Conservation (phyloP, 257 asterid species). For the Leonotis leonurus region DNA sequence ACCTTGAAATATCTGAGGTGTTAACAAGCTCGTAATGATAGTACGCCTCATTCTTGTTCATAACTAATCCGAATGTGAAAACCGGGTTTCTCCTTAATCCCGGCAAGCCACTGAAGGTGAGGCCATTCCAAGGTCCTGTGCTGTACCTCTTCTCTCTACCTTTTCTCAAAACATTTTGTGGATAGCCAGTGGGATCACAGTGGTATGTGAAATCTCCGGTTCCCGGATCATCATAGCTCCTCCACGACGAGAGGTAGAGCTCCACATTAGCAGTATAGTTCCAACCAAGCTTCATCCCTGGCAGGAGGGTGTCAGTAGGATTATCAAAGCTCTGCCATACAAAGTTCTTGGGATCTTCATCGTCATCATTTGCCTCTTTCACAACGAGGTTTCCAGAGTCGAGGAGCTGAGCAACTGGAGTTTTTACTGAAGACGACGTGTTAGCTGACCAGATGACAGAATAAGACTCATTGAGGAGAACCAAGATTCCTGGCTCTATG, state of each 20-base stretch:
- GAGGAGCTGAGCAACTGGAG: conserved; percentile 6
- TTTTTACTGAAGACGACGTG: not conserved
- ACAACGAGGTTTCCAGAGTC: conserved; percentile 17
- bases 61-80: conserved; percentile 4
- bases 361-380: not conserved
- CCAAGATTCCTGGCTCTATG: not conserved
- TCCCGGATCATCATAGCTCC: conserved; percentile 33
- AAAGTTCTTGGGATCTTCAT: not conserved
- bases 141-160: conserved; percentile 4
- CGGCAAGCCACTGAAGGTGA: conserved; percentile 8
- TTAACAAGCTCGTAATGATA: conserved; percentile 18
- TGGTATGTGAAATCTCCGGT: conserved; percentile 20
- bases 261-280: conserved; percentile 20
- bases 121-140: conserved; percentile 13
- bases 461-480: not conserved
- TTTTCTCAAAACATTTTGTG: conserved; percentile 10
- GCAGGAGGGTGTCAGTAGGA: conserved; percentile 35
- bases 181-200: conserved; percentile 16
- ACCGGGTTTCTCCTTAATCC: not conserved
- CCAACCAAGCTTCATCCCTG: conserved; percentile 48
- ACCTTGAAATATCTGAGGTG: conserved; percentile 7
- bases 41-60: conserved; percentile 15
- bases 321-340: conserved; percentile 10
- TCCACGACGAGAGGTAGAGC: conserved; percentile 38
- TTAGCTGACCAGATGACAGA: conserved; percentile 6